Evolutionary conservation across 2,329 filamentous ascomycete genomes (phyloP).

Genomic region (Arthrinium puccinioides): DNA sequence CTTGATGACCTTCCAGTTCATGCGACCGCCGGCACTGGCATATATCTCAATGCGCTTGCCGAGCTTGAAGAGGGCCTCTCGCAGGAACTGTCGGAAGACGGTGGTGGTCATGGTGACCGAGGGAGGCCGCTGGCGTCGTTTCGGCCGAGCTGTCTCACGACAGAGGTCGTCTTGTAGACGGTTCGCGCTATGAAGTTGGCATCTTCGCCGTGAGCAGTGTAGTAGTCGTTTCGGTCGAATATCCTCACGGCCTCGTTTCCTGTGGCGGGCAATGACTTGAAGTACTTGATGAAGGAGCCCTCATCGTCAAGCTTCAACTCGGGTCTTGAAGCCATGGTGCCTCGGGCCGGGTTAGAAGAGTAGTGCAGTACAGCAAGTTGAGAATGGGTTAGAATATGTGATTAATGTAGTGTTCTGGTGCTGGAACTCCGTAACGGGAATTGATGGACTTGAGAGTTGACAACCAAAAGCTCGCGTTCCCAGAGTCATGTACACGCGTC

Average conservation of each 20-base stretch:
- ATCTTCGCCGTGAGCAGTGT: constrained; percentile 86
- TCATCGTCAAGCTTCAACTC: constrained; percentile 78
- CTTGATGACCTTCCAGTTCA: constrained; percentile 88
- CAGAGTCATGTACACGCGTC: too few species aligned
- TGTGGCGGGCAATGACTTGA: constrained; percentile 71
- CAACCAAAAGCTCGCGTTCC: too few species aligned
- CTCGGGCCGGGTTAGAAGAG: too few species aligned
- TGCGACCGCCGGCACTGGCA: constrained; percentile 66
- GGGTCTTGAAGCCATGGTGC: constrained; percentile 5
- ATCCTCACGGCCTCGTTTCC: constrained; percentile 75
- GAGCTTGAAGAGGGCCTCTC: constrained; percentile 86
- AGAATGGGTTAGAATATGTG: too few species aligned
- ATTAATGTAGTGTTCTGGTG: too few species aligned
- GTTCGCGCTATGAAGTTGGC: constrained; percentile 76
- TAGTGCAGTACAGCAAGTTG: not conserved
- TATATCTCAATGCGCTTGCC: constrained; percentile 91
- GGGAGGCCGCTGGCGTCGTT: constrained; percentile 75
- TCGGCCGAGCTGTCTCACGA: constrained; percentile 81
- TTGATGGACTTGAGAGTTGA: too few species aligned
- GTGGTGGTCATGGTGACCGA: constrained; percentile 95
- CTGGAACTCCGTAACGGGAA: too few species aligned
- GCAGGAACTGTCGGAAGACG: constrained; percentile 90
- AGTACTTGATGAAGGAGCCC: constrained; percentile 92
- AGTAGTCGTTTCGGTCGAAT: constrained; percentile 92
- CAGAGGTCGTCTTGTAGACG: constrained; percentile 95